Evolutionary conservation across 2,329 filamentous ascomycete species (phyloP).

Genomic region (Exophiala sideris): DNA sequence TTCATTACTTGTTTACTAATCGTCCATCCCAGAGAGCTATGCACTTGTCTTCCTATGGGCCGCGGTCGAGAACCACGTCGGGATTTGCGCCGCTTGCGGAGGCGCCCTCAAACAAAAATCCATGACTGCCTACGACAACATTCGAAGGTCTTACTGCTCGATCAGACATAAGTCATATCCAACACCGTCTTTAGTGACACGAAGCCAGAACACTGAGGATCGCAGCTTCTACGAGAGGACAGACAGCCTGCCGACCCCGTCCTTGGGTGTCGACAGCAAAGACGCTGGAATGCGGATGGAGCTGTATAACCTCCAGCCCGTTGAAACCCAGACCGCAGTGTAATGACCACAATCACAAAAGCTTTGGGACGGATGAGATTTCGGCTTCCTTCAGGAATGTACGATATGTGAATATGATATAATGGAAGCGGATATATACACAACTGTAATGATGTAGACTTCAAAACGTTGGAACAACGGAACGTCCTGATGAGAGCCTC

Average conservation of each 20-base stretch:
- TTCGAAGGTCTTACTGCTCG: constrained; percentile 10
- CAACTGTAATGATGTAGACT: neutral
- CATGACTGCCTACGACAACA: constrained; percentile 7
- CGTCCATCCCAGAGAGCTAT: constrained; percentile 16
- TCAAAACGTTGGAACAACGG: neutral
- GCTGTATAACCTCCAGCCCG: neutral
- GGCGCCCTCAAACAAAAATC: constrained; percentile 21
- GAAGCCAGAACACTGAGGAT: constrained; percentile 12
- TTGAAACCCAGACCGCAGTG: neutral
- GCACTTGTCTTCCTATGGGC: constrained; percentile 22
- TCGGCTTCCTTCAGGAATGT: neutral
- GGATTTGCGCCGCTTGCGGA: constrained; percentile 22
- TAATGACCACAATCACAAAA: neutral
- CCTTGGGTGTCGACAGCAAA: neutral
- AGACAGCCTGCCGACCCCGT: neutral
- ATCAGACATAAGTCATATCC: constrained; percentile 11
- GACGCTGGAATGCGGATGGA: neutral
- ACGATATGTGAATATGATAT: neutral
- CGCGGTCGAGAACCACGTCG: constrained; percentile 21
- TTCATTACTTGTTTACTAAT: neutral
- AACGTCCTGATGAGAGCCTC: neutral
- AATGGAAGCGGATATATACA: neutral
- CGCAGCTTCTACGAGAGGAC: constrained; percentile 11
- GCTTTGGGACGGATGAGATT: neutral
- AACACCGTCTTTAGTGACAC: neutral